Evolutionary conservation across 2,329 filamentous ascomycete genomes (phyloP), one percentile per base, ranked within the genome.

Genomic region (Cordyceps farinosa): DNA sequence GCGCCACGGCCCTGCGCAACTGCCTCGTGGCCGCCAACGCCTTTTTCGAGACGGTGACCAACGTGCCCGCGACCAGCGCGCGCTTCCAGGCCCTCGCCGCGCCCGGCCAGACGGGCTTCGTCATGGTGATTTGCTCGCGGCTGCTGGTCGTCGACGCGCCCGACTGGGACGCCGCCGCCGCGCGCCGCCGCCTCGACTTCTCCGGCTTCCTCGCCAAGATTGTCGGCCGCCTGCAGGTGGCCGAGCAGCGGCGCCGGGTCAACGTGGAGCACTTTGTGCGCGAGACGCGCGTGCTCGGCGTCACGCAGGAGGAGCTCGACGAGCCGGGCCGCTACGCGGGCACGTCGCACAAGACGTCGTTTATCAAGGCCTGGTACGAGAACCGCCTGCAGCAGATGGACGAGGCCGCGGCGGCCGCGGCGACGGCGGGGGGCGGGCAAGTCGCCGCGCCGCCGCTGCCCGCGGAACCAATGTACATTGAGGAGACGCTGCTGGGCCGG

Each of bases 21-120:
- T 76, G 76, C 64, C 67, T 79, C 9, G 64, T 71, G 30, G 73
- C 76, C 45, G 72, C 73, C 15, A 69, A 66, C 47, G 68, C 70
- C 5, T 79, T 74, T 62, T 74, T 76, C 34, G 68, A 69, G 29
- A 67, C 72, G 7, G 56, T 76, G 15, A 69, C 75, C 8, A 69
- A 69, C 2, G 66, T 74, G 3, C 68, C 73, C 1, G 61, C 72
- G 2, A 70, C 72, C 30, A 68, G 65, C 5, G 63, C 70, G 38
- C 53, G 71, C 32, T 69, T 62, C 60, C 67, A 68, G 8, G 59
- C 72, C 4, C 72, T 72, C 45, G 65, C 67, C 4, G 66, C 66
- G 0, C 63, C 69, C 9, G 64, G 67, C 44, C 70, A 74, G 62
- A 58, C 71, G n/a, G 55, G 69, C 8, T 69, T 68, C 59, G 69